Evolutionary conservation across 768 basidiomycete species (phyloP).

Genomic region (Suillus decipiens): DNA sequence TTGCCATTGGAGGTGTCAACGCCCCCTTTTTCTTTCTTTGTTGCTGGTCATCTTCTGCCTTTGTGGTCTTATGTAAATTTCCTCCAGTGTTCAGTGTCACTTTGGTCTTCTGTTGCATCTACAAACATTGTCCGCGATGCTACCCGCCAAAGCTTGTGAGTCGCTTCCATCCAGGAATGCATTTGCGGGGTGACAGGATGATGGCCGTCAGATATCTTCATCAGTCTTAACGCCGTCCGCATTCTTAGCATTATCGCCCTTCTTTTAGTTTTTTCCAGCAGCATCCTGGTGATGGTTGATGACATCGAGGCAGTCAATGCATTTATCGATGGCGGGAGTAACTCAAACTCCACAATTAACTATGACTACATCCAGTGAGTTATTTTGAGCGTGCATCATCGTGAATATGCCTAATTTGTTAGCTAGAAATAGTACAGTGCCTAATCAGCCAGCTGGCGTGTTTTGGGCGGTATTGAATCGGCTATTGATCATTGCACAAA

Average conservation of each 20-base stretch:
- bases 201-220: slow-evolving; percentile 49
- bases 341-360: slow-evolving; percentile 44
- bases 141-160: slow-evolving; percentile 33
- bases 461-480: slow-evolving; percentile 91
- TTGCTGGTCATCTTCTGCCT: slow-evolving; percentile 26
- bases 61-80: slow-evolving; percentile 8
- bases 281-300: slow-evolving; percentile 69
- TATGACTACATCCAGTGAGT: slow-evolving; percentile 84
- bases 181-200: background rate
- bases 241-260: slow-evolving; percentile 75
- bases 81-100: slow-evolving; percentile 18
- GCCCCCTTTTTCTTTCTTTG: slow-evolving; percentile 10
- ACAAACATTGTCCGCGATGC: slow-evolving; percentile 17
- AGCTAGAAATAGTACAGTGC: slow-evolving; percentile 75
- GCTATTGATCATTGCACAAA: slow-evolving; percentile 82
- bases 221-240: slow-evolving; percentile 78
- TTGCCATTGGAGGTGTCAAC: background rate
- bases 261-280: slow-evolving; percentile 78
- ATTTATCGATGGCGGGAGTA: slow-evolving; percentile 47
- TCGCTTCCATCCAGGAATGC: background rate
- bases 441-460: slow-evolving; percentile 87
- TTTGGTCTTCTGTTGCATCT: background rate
- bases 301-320: slow-evolving; percentile 76
- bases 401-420: slow-evolving; percentile 2
- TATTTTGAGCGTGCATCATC: background rate